Conservation (phyloP, 495 filamentous ascomycete genomes). For the Penicillium pancosmium region DNA sequence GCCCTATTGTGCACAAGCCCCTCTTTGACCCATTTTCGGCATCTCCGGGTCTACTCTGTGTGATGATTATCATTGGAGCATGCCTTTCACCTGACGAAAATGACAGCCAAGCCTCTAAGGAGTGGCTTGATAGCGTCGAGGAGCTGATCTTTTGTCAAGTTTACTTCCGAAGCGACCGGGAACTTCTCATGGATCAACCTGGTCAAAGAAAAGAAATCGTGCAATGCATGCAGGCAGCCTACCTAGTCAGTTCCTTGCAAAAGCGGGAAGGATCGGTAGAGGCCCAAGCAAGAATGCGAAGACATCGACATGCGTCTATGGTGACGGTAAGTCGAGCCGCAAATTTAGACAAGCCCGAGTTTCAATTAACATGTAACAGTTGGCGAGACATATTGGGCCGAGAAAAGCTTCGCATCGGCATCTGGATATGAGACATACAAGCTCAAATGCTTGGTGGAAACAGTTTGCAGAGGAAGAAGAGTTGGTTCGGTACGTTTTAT, state of each 20-base stretch:
- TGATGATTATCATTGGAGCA: constrained; percentile 29
- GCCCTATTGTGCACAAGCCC: constrained; percentile 27
- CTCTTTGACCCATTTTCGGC: constrained; percentile 20
- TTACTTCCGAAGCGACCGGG: constrained; percentile 13
- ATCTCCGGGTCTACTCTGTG: constrained; percentile 17
- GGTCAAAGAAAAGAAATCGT: constrained; percentile 19
- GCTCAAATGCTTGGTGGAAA: constrained; percentile 21
- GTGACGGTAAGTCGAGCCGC: constrained; percentile 20
- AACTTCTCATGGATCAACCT: background rate
- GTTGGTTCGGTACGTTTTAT: constrained; percentile 16
- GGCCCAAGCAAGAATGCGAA: constrained; percentile 23
- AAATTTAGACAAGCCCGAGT: background rate
- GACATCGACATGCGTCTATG: constrained; percentile 30
- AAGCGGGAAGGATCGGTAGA: constrained; percentile 27
- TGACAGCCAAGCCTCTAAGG: constrained; percentile 10
- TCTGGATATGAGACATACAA: constrained; percentile 7
- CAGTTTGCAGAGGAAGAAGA: constrained; percentile 27
- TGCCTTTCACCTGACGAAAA: constrained; percentile 22
- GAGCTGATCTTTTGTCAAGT: constrained; percentile 22
- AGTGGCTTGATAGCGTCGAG: constrained; percentile 24
- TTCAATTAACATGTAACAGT: constrained; percentile 3
- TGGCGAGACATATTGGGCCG: constrained; percentile 24
- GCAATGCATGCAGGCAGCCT: constrained; percentile 25
- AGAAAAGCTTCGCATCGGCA: constrained; percentile 19
- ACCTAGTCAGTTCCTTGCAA: constrained; percentile 29